Percentiles rank a stretch among this genome's conserved stretches.
These are phyloP conservation scores for Metarhizium album DNA, from an alignment of 2,329 filamentous ascomycete species.

Conservation along the genomic window DNA sequence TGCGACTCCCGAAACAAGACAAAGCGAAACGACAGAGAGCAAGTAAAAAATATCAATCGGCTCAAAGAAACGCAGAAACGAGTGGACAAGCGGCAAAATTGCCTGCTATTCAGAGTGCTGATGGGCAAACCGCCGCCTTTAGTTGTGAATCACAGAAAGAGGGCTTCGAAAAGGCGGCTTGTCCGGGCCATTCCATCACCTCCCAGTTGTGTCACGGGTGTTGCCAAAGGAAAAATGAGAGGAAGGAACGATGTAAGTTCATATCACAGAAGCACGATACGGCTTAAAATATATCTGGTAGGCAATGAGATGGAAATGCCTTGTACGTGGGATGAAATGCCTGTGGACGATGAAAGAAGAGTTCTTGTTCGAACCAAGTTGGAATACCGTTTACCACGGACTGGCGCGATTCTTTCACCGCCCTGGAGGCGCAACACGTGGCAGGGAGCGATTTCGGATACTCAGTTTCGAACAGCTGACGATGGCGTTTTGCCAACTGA, in stretches of 20 bases:
- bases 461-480: slow-evolving; percentile 3
- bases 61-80: not conserved
- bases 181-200: slow-evolving; percentile 3
- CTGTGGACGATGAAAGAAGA: not conserved
- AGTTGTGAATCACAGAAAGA: not conserved
- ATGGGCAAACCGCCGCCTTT: not conserved
- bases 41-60: slow-evolving; percentile 1
- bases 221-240: slow-evolving; percentile 4
- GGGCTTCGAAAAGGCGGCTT: not conserved
- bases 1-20: not conserved
- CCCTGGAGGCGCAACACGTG: slow-evolving; percentile 3
- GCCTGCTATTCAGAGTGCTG: slow-evolving; percentile 2
- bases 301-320: not conserved
- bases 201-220: slow-evolving; percentile 6
- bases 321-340: not conserved
- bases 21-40: slow-evolving; percentile 3
- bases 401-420: not conserved
- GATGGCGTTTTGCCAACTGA: slow-evolving; percentile 1
- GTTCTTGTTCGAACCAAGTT: not conserved
- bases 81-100: slow-evolving; percentile 5
- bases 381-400: not conserved
- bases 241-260: slow-evolving; percentile 5
- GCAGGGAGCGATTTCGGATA: slow-evolving; percentile 3
- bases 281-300: not conserved
- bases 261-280: slow-evolving; percentile 4